Percentiles rank a stretch among this genome's conserved stretches.
Evolutionary conservation across 2,329 filamentous ascomycete species (phyloP).

Genomic region (Dactylonectria macrodidyma): DNA sequence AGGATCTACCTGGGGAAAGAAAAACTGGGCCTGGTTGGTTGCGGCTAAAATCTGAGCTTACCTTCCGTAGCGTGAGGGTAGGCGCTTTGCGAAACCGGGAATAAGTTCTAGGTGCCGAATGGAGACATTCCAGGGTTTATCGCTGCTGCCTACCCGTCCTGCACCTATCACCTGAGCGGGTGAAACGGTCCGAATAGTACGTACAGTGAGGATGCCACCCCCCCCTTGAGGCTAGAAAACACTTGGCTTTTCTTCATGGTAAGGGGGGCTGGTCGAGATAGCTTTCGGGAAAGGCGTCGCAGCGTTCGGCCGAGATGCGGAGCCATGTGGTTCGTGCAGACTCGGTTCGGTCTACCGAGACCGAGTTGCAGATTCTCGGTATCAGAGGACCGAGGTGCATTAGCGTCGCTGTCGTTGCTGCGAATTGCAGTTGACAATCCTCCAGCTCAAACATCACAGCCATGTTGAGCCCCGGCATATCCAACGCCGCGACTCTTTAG

Average conservation of each 20-base stretch:
- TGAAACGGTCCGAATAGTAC: conserved; percentile 14
- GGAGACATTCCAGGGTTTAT: conserved; percentile 1
- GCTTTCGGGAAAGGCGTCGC: conserved; percentile 1
- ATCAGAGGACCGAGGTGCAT: conserved; percentile 30
- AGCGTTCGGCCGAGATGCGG: conserved; percentile 24
- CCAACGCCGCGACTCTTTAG: conserved; percentile 9
- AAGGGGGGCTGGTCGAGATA: neutral
- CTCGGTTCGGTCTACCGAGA: conserved; percentile 18
- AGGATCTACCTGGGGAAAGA: no score
- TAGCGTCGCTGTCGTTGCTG: conserved; percentile 6
- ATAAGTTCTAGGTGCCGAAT: conserved; percentile 1
- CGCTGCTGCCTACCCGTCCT: neutral
- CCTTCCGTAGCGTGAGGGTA: neutral
- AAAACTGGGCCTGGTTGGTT: conserved; percentile 12
- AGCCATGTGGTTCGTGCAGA: neutral
- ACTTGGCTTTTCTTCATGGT: neutral
- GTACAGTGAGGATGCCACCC: no score
- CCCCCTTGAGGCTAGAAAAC: no score
- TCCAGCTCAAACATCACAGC: conserved; percentile 1
- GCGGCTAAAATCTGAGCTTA: neutral
- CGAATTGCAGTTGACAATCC: conserved; percentile 15
- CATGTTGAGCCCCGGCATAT: conserved; percentile 3
- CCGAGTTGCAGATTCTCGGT: conserved; percentile 31
- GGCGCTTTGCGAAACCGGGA: conserved; percentile 5
- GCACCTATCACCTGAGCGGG: conserved; percentile 16